Conservation (phyloP, 1,284 basidiomycete genomes). For the Apiotrichum sp. region DNA sequence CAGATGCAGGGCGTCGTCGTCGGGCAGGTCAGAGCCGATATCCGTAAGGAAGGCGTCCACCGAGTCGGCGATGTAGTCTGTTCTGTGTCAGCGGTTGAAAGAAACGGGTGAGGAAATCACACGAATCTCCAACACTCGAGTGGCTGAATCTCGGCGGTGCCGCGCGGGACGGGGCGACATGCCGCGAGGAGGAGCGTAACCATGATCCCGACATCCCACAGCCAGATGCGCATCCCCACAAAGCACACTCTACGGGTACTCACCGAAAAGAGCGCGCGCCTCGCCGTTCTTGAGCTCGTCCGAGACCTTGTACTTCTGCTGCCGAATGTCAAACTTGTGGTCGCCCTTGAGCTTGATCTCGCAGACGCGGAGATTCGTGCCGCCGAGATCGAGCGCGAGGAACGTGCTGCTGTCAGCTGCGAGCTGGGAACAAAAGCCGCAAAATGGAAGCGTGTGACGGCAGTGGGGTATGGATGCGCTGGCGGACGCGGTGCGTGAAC, state of each 20-base stretch:
- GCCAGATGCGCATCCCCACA: too few species aligned
- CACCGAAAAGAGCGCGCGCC: constrained; percentile 73
- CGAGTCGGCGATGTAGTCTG: constrained; percentile 93
- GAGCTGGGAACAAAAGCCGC: too few species aligned
- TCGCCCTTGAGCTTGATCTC: constrained; percentile 85
- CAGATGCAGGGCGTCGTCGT: constrained; percentile 59
- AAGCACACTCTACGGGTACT: constrained; percentile 24
- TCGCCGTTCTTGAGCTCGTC: constrained; percentile 84
- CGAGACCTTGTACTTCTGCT: constrained; percentile 91
- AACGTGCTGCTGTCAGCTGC: constrained; percentile 60
- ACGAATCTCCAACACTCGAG: too few species aligned
- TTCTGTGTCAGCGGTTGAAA: too few species aligned
- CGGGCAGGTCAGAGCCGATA: constrained; percentile 46
- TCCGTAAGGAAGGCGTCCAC: constrained; percentile 91
- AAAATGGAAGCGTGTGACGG: too few species aligned
- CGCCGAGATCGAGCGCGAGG: constrained; percentile 87
- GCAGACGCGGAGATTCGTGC: constrained; percentile 94
- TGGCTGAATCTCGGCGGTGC: too few species aligned
- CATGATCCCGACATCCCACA: neutral
- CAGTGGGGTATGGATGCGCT: neutral
- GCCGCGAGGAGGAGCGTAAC: neutral
- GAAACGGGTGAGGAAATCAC: too few species aligned
- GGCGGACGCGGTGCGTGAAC: too few species aligned
- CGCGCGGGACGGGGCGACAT: too few species aligned
- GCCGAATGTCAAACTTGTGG: constrained; percentile 77